Percentiles rank a stretch among this genome's conserved stretches.
These are phyloP conservation scores for Domatiomyces globalis DNA, from an alignment of 2,329 filamentous ascomycete genomes.

Conservation along the genomic window DNA sequence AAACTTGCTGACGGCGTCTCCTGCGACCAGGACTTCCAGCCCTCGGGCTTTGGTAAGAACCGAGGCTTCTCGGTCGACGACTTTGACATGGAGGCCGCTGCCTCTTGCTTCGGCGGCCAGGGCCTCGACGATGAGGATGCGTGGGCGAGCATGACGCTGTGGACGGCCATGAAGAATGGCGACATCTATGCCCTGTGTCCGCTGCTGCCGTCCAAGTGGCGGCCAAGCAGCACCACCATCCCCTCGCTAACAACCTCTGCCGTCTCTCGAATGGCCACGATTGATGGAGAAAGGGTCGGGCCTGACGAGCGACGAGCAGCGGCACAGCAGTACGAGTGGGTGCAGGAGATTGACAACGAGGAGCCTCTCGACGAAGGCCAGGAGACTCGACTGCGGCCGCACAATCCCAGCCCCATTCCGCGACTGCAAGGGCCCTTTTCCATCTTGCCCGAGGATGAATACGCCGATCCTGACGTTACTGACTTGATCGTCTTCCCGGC, in stretches of 20 bases:
- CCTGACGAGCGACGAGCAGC: conserved; percentile 33
- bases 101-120: conserved; percentile 72
- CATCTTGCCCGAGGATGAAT: conserved; percentile 36
- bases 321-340: conserved; percentile 46
- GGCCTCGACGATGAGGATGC: conserved; percentile 45
- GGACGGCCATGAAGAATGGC: conserved; percentile 88
- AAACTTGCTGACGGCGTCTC: conserved; percentile 76
- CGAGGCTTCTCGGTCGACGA: conserved; percentile 78
- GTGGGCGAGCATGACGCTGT: conserved; percentile 93
- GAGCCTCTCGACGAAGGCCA: conserved; percentile 33
- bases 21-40: conserved; percentile 68
- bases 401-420: conserved; percentile 41
- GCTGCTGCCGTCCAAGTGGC: conserved; percentile 74
- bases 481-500: conserved; percentile 46
- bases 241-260: conserved; percentile 73
- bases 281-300: conserved; percentile 29
- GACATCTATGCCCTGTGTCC: conserved; percentile 91
- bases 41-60: conserved; percentile 57
- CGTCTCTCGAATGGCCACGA: conserved; percentile 49
- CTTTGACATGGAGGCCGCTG: conserved; percentile 86
- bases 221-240: conserved; percentile 59
- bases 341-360: conserved; percentile 41
- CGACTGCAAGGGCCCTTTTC: conserved; percentile 49
- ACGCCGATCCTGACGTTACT: conserved; percentile 42
- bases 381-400: conserved; percentile 44